Percentiles rank a stretch among this genome's conserved stretches.
Conservation (phyloP, 768 basidiomycete genomes). For the Rhizopogon sp. region DNA sequence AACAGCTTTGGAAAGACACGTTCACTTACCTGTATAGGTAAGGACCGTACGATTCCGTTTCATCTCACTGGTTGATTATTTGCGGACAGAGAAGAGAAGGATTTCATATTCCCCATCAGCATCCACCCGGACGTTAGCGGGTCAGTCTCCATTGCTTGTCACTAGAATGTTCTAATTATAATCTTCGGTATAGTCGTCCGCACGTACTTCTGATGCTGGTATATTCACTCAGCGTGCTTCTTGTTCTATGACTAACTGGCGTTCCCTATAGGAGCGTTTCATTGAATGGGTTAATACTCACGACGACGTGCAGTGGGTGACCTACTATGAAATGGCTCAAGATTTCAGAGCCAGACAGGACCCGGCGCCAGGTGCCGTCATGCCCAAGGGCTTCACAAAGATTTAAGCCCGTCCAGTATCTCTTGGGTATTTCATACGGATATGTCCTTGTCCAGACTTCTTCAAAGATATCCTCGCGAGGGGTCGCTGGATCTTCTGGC, state of each 20-base stretch:
- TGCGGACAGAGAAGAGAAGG: constrained; percentile 46
- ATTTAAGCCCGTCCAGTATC: not conserved
- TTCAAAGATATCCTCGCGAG: too few species aligned
- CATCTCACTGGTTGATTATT: not conserved
- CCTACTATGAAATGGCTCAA: constrained; percentile 61
- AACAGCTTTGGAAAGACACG: constrained; percentile 73
- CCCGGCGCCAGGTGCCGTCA: constrained; percentile 43
- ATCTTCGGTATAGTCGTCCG: constrained; percentile 38
- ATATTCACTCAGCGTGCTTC: constrained; percentile 9
- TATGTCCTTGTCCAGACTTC: too few species aligned
- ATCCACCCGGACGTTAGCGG: constrained; percentile 78
- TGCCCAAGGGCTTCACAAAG: constrained; percentile 43
- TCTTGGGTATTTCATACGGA: not conserved
- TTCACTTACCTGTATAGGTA: constrained; percentile 66
- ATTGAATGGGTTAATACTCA: constrained; percentile 74
- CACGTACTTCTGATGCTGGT: constrained; percentile 75
- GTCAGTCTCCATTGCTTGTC: constrained; percentile 24
- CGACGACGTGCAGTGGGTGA: constrained; percentile 65
- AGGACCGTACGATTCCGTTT: not conserved
- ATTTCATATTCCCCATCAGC: constrained; percentile 68
- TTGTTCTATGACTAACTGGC: not conserved
- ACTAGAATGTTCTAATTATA: not conserved
- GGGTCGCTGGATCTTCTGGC: too few species aligned
- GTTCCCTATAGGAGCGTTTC: constrained; percentile 50
- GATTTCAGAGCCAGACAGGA: constrained; percentile 53